These are phyloP conservation scores for Ascomycota sp. DNA, from an alignment of 2,329 filamentous ascomycete species.

Conservation along the genomic window DNA sequence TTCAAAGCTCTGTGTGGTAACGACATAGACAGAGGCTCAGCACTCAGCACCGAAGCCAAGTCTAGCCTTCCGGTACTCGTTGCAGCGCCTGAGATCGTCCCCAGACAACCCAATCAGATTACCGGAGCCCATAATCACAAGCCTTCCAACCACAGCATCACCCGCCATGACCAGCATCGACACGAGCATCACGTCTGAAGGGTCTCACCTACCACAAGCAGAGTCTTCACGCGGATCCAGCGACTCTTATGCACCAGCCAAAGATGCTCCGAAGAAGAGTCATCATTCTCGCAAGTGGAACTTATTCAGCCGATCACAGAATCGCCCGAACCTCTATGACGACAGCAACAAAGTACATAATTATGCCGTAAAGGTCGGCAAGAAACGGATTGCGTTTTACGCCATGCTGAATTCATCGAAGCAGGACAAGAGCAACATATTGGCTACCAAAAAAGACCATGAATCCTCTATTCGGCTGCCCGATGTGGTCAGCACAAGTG, in stretches of 20 bases:
- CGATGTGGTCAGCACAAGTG: no score
- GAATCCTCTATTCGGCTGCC: background rate
- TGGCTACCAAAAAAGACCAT: conserved; percentile 19
- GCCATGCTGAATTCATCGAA: conserved; percentile 40
- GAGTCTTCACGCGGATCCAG: conserved; percentile 13
- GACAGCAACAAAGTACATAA: conserved; percentile 21
- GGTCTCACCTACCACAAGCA: conserved; percentile 24
- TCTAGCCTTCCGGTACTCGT: conserved; percentile 32
- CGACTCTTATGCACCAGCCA: conserved; percentile 15
- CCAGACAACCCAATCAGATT: conserved; percentile 24
- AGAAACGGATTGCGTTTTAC: conserved; percentile 37
- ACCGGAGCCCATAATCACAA: conserved; percentile 31
- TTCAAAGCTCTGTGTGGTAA: conserved; percentile 17
- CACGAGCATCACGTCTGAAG: conserved; percentile 35
- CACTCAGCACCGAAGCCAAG: conserved; percentile 23
- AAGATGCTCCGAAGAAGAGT: conserved; percentile 33
- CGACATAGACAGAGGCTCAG: conserved; percentile 20
- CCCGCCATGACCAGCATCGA: conserved; percentile 33
- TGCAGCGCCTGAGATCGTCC: conserved; percentile 26
- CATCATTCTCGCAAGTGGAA: conserved; percentile 43
- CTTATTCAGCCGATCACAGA: conserved; percentile 36
- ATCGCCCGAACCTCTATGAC: conserved; percentile 19
- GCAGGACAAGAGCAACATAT: conserved; percentile 24
- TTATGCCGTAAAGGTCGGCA: conserved; percentile 25
- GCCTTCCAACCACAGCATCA: conserved; percentile 21